Base-by-base conservation (phyloP, 2,329 filamentous ascomycete genomes). In the Magnaporthiopsis poae region DNA sequence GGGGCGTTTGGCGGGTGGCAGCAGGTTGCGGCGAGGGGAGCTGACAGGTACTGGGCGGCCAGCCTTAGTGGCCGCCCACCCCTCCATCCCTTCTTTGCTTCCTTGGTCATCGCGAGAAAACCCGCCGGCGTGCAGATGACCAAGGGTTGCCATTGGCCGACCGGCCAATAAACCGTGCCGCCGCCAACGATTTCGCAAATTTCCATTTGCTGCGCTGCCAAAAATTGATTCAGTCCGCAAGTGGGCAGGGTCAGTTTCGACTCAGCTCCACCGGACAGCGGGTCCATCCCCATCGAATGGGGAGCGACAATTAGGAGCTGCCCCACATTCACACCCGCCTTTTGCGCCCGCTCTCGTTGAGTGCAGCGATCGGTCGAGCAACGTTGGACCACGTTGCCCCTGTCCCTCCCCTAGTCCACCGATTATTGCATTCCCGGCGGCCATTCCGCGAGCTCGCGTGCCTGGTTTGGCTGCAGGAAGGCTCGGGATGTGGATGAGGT, bases 131-230 rank as follows among this genome's bases (percentile, higher is more conserved):
- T 56, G 46, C 36, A 46, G 18, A 9, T 25, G 18, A 27, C 36
- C 62, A 56, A n/a, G 62, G 39, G 27, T 46, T 12, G 12, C 56
- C n/a, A 65, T 65, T 65, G 63, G 63, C 52, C n/a, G 29, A 5
- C 31, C 12, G 15, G 21, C 15, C 61, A 25, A 46, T 65, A 33
- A 63, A 63, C 62, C 63, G 62, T 67, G 63, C 68, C 68, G 67
- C 69, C 65, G 67, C 66, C 67, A 68, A 65, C 67, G 66, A 69
- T 68, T 69, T 64, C 60, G 61, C 63, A 66, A 65, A 64, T 67
- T 66, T 63, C 65, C 52, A 64, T 62, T 35, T 35, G 64, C 63
- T 65, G 62, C 27, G 66, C 65, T 63, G 65, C 64, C 61, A 56
- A 52, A 60, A 65, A 27, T n/a, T 52, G 18, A 60, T 33, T 36